These are phyloP conservation scores for Byssochlamys sp. DNA, from an alignment of 2,329 filamentous ascomycete species.

Conservation along the genomic window DNA sequence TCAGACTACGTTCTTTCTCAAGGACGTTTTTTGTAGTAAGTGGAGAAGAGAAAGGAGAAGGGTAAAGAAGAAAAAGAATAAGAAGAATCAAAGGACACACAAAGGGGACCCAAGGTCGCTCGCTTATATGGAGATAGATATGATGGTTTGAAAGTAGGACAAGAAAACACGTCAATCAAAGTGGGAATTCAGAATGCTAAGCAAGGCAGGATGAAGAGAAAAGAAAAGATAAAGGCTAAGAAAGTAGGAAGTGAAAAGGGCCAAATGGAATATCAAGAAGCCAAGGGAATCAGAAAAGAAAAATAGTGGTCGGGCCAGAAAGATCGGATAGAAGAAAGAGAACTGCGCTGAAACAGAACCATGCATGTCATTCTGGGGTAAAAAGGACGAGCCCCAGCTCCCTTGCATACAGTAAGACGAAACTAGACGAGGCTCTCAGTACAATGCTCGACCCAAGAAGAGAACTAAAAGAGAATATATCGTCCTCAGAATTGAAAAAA, in stretches of 20 bases:
- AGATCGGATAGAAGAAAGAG: conserved; percentile 3
- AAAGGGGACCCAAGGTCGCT: neutral
- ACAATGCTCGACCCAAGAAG: neutral
- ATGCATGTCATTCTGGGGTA: neutral
- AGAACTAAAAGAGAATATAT: conserved; percentile 5
- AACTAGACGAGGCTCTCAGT: neutral
- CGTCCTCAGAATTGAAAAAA: conserved; percentile 10
- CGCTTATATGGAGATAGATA: neutral
- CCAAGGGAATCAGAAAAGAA: neutral
- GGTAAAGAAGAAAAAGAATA: conserved; percentile 3
- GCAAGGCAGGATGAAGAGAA: neutral
- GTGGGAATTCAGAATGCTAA: neutral
- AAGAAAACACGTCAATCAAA: conserved; percentile 1
- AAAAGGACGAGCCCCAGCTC: conserved; percentile 3
- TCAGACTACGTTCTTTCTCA: neutral
- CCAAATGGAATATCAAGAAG: neutral
- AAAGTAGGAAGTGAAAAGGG: neutral
- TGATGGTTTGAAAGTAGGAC: neutral
- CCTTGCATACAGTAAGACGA: neutral
- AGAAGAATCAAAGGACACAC: neutral
- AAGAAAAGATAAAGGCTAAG: neutral
- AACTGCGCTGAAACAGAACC: neutral
- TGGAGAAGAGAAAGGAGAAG: conserved; percentile 3
- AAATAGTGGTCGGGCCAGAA: conserved; percentile 4
- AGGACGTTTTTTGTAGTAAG: neutral